Evolutionary conservation across 2,329 filamentous ascomycete genomes (phyloP).

Genomic region (Paecilomyces niveus): DNA sequence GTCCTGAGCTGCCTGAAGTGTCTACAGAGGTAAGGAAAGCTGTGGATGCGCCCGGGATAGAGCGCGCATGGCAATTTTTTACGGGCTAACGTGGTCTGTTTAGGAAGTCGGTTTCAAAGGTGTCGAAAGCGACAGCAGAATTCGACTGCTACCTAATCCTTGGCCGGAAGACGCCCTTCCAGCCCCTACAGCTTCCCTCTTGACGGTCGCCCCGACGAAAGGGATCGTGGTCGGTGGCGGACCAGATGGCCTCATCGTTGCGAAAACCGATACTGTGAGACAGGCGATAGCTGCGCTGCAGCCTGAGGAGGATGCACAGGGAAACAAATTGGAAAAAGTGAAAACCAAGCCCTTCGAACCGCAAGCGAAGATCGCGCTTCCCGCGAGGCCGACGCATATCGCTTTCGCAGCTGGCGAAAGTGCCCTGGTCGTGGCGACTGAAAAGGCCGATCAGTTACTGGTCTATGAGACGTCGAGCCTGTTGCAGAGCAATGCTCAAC

Average conservation of each 20-base stretch:
- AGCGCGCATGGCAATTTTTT: slow-evolving; percentile 6
- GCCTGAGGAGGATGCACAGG: not conserved
- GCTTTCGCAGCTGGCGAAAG: slow-evolving; percentile 86
- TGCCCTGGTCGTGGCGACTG: slow-evolving; percentile 74
- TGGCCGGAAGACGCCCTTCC: slow-evolving; percentile 68
- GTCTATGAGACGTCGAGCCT: slow-evolving; percentile 72
- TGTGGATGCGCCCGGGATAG: not conserved
- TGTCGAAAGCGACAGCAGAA: slow-evolving; percentile 70
- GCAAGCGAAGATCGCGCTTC: slow-evolving; percentile 64
- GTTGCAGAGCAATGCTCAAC: slow-evolving; percentile 56
- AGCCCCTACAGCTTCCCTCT: slow-evolving; percentile 68
- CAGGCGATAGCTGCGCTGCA: slow-evolving; percentile 59
- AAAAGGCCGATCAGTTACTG: slow-evolving; percentile 71
- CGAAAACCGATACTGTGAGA: slow-evolving; percentile 69
- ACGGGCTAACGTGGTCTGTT: slow-evolving; percentile 2
- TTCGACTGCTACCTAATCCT: slow-evolving; percentile 67
- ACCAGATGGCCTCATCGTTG: slow-evolving; percentile 69
- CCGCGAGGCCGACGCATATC: slow-evolving; percentile 75
- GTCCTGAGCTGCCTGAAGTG: slow-evolving; percentile 67
- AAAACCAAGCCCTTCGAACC: slow-evolving; percentile 66
- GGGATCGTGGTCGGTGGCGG: slow-evolving; percentile 83
- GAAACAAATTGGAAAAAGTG: slow-evolving; percentile 12
- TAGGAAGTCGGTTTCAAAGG: slow-evolving; percentile 74
- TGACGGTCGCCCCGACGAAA: slow-evolving; percentile 72
- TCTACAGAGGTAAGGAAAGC: slow-evolving; percentile 62